These are phyloP conservation scores for Termitomyces sp. DNA, from an alignment of 1,284 basidiomycete species.

Conservation along the genomic window DNA sequence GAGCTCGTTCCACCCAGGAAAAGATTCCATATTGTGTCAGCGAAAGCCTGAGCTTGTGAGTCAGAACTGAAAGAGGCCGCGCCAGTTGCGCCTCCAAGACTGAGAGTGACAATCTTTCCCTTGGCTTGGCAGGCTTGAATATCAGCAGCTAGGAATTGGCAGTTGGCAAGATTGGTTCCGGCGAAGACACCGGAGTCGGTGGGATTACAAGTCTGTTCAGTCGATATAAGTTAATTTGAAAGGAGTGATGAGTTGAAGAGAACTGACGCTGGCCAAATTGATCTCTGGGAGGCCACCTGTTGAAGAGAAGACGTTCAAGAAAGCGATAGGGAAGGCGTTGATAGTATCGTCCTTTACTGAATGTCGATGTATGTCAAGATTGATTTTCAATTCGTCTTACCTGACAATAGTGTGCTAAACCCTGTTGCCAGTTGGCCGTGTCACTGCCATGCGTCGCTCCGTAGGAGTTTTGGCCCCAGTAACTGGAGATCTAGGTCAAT, in stretches of 20 bases:
- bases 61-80: constrained; percentile 48
- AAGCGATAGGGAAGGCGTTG: constrained; percentile 55
- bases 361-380: not conserved
- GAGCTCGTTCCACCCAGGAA: constrained; percentile 60
- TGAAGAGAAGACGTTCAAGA: constrained; percentile 56
- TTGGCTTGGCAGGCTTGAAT: constrained; percentile 58
- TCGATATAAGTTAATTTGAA: not conserved
- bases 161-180: constrained; percentile 54
- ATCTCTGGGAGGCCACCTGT: constrained; percentile 53
- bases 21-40: constrained; percentile 60
- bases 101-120: constrained; percentile 63
- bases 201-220: constrained; percentile 44
- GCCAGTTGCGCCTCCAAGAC: constrained; percentile 59
- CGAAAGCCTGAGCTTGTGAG: constrained; percentile 47
- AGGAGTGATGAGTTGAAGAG: not conserved
- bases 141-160: constrained; percentile 47
- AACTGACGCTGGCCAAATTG: constrained; percentile 53
- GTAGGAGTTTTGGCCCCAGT: constrained; percentile 48
- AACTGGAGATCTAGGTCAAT: constrained; percentile 16
- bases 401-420: constrained; percentile 46
- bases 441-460: constrained; percentile 44
- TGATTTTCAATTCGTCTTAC: constrained; percentile 19
- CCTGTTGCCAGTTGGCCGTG: constrained; percentile 46
- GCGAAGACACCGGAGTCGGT: constrained; percentile 39
- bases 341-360: constrained; percentile 40